These are phyloP conservation scores for Ascochyta koolunga DNA, from an alignment of 2,329 filamentous ascomycete genomes.

Conservation along the genomic window DNA sequence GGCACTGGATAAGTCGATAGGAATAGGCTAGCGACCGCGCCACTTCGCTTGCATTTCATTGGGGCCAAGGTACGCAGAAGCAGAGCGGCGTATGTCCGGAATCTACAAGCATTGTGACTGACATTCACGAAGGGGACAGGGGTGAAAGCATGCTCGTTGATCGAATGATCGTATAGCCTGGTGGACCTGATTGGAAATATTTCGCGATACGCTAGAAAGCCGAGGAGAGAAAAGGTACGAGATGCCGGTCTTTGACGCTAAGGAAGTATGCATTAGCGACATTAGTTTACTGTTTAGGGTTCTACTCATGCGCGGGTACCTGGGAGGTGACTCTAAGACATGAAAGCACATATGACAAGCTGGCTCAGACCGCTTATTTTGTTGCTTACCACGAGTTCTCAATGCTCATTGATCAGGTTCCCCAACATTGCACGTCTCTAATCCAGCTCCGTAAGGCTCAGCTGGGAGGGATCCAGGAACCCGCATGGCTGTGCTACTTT, in stretches of 20 bases:
- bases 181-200: background rate
- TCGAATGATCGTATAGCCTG: background rate
- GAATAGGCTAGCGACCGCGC: background rate
- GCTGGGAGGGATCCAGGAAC: constrained; percentile 13
- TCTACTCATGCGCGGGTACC: constrained; percentile 1
- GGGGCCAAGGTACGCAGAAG: background rate
- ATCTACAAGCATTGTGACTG: background rate
- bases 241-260: constrained; percentile 3
- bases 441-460: constrained; percentile 10
- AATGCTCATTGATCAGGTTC: constrained; percentile 1
- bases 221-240: constrained; percentile 2
- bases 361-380: constrained; percentile 1
- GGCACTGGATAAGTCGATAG: background rate
- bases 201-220: background rate
- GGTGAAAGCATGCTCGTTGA: background rate
- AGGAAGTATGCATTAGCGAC: constrained; percentile 9
- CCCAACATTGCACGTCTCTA: background rate
- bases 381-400: constrained; percentile 13
- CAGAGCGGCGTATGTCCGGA: background rate
- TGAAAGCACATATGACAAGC: constrained; percentile 10
- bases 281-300: background rate
- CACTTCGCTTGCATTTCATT: constrained; percentile 1
- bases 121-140: constrained; percentile 2
- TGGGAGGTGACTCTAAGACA: constrained; percentile 3
- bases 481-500: background rate